Evolutionary conservation across 441 rosid species (phyloP).

Genomic region (Gossypium lobatum): DNA sequence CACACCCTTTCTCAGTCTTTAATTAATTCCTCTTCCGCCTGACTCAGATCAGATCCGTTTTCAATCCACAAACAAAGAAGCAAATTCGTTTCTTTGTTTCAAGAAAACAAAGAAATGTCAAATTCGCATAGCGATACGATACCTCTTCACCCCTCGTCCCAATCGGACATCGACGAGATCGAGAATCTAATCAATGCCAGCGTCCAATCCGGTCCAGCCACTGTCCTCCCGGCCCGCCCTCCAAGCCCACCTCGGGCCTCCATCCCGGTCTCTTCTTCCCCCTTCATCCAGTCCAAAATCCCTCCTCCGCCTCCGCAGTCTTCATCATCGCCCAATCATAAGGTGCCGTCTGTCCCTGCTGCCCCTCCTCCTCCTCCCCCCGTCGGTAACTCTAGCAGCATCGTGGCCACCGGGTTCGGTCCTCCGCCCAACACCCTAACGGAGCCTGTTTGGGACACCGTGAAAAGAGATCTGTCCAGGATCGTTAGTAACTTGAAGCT

Average conservation of each 20-base stretch:
- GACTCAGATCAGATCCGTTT: background rate
- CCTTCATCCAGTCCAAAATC: conserved; percentile 54
- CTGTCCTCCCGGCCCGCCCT: conserved; percentile 74
- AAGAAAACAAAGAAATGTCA: conserved; percentile 33
- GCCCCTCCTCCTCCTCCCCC: conserved; percentile 45
- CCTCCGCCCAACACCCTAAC: conserved; percentile 81
- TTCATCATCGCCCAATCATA: conserved; percentile 17
- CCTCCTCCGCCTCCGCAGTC: conserved; percentile 39
- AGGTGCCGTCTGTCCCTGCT: conserved; percentile 35
- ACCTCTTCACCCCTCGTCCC: conserved; percentile 78
- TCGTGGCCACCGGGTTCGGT: conserved; percentile 54
- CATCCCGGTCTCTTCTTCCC: conserved; percentile 73
- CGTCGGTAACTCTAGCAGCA: conserved; percentile 19
- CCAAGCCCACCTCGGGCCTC: conserved; percentile 61
- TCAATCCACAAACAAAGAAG: background rate
- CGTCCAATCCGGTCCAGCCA: conserved; percentile 53
- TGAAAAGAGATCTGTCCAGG: conserved; percentile 90
- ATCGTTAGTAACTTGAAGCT: conserved; percentile 93
- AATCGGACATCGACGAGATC: conserved; percentile 97
- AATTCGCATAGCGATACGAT: conserved; percentile 61
- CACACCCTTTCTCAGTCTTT: background rate
- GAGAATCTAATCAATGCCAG: conserved; percentile 72
- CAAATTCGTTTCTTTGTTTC: background rate
- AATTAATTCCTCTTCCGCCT: background rate
- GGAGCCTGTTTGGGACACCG: conserved; percentile 97